A percentile compares a stretch with the other conserved stretches of the same genome.
Conservation (phyloP, 306 rosid genomes). For the Acacia confusa region DNA sequence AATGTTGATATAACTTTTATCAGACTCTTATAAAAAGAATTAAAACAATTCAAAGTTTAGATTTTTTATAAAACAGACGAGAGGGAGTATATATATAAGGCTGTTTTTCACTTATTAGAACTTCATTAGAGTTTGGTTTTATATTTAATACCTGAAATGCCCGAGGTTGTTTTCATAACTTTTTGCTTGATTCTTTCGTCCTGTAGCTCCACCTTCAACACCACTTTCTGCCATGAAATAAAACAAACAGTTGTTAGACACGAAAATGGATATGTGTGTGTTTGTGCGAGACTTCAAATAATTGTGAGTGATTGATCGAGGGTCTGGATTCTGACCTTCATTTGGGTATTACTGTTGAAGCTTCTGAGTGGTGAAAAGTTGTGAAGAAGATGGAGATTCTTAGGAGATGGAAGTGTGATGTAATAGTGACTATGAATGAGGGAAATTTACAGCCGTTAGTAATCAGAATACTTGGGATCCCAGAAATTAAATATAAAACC, state of each 20-base stretch:
- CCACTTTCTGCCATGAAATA: constrained; percentile 47
- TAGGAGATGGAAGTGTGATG: neutral
- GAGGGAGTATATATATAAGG: too few relatives aligned
- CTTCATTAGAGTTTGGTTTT: neutral
- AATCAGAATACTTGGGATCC: too few relatives aligned
- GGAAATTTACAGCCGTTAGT: neutral
- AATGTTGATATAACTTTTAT: too few relatives aligned
- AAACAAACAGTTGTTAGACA: neutral
- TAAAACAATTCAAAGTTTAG: too few relatives aligned
- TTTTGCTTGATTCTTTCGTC: constrained; percentile 48
- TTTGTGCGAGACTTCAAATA: neutral
- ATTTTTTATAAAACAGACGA: too few relatives aligned
- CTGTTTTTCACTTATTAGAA: neutral
- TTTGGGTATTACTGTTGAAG: neutral
- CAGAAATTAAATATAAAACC: too few relatives aligned
- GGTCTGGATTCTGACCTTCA: neutral
- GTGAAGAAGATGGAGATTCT: neutral
- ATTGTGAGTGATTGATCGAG: neutral
- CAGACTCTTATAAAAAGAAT: too few relatives aligned
- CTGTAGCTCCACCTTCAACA: constrained; percentile 43
- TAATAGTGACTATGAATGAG: neutral
- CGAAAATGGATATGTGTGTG: neutral
- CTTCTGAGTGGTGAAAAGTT: neutral
- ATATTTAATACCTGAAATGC: constrained; percentile 44
- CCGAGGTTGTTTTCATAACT: constrained; percentile 60